Percentiles rank a stretch among this genome's conserved stretches.
These are phyloP conservation scores for Cadophora malorum DNA, from an alignment of 2,329 filamentous ascomycete species.

Conservation along the genomic window DNA sequence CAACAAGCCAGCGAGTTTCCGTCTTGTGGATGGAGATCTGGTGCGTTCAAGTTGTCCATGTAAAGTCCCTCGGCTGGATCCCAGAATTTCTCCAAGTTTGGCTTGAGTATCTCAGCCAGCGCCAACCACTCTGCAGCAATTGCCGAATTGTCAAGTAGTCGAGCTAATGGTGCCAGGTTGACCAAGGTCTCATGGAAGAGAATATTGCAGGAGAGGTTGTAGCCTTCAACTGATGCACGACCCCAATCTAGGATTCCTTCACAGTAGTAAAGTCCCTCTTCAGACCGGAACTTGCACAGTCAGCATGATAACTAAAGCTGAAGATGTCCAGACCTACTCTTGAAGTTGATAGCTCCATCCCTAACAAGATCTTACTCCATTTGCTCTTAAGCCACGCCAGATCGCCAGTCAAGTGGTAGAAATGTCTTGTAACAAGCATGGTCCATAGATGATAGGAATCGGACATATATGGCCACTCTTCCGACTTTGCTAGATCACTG, in stretches of 20 bases:
- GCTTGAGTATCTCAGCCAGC: slow-evolving; percentile 12
- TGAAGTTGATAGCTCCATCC: slow-evolving; percentile 6
- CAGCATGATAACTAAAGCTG: background rate
- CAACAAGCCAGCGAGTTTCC: slow-evolving; percentile 62
- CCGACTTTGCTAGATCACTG: slow-evolving; percentile 24
- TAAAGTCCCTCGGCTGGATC: slow-evolving; percentile 51
- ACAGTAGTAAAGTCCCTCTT: slow-evolving; percentile 30
- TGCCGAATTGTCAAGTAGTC: slow-evolving; percentile 3
- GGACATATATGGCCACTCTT: slow-evolving; percentile 26
- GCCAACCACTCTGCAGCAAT: slow-evolving; percentile 13
- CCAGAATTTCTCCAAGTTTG: slow-evolving; percentile 51
- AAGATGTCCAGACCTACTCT: background rate
- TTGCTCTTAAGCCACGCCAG: slow-evolving; percentile 34
- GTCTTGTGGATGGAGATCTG: slow-evolving; percentile 61
- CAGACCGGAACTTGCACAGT: slow-evolving; percentile 20
- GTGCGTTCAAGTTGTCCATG: slow-evolving; percentile 51
- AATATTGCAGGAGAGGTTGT: slow-evolving; percentile 25
- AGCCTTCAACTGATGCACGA: slow-evolving; percentile 20
- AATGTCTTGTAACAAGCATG: slow-evolving; percentile 40
- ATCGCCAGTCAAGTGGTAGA: slow-evolving; percentile 28
- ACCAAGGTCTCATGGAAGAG: slow-evolving; percentile 25
- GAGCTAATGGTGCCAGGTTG: slow-evolving; percentile 21
- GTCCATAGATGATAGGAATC: slow-evolving; percentile 29
- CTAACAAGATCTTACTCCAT: background rate
- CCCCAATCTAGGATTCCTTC: slow-evolving; percentile 20